A percentile compares a stretch with the other conserved stretches of the same genome.
Evolutionary conservation across 192 early-diverging fungal species (phyloP).

Genomic region (Dimargaris cristalligena): DNA sequence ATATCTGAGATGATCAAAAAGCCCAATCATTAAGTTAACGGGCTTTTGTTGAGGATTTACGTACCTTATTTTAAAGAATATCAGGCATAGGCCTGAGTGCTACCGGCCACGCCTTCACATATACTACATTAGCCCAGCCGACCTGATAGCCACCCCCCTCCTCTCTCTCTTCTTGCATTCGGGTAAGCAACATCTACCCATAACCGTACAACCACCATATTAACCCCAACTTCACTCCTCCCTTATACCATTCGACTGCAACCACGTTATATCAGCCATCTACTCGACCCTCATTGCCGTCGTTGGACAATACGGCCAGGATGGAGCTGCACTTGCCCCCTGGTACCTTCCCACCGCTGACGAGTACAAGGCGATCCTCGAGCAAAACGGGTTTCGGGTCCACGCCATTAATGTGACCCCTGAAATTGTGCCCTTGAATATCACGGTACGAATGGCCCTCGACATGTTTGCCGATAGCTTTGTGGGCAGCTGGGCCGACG

Average conservation of each 20-base stretch:
- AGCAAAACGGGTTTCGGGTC: conserved; percentile 11
- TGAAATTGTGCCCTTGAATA: conserved; percentile 1
- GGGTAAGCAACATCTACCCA: too few species aligned
- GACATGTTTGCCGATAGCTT: too few species aligned
- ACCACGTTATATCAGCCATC: too few species aligned
- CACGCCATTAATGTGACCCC: background rate
- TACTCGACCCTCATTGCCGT: background rate
- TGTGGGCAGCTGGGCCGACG: too few species aligned
- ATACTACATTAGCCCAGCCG: too few species aligned
- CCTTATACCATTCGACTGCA: background rate
- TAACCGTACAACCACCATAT: background rate
- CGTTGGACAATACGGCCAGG: background rate
- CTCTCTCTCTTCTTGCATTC: background rate
- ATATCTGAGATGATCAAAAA: background rate
- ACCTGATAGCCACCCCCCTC: background rate
- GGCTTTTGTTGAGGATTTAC: background rate
- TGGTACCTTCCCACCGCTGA: conserved; percentile 9
- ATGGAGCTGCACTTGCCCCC: background rate
- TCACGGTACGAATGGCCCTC: too few species aligned
- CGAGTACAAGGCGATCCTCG: background rate
- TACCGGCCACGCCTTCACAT: background rate
- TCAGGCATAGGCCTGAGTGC: background rate
- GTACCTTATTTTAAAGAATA: background rate
- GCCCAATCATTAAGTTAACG: background rate
- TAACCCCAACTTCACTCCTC: background rate